Conservation (phyloP, 371 early-diverging fungal species). For the Apophysomyces ossiformis region DNA sequence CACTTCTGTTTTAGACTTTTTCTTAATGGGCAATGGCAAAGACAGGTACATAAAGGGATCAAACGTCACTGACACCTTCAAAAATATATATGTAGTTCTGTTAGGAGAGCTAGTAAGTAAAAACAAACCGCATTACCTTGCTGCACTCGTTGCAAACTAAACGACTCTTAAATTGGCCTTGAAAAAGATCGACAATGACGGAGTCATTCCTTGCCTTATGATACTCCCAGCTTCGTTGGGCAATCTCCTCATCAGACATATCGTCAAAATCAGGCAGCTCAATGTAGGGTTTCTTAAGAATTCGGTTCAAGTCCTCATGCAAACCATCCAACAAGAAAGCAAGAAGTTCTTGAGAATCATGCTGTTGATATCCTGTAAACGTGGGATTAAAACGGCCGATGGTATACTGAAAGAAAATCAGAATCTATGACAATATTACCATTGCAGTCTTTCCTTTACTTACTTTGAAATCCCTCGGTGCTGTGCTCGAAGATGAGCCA, state of each 20-base stretch:
- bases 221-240: conserved; percentile 60
- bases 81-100: neutral
- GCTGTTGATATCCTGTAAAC: conserved; percentile 75
- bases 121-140: conserved; percentile 31
- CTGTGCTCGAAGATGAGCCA: conserved; percentile 39
- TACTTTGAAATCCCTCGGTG: conserved; percentile 77
- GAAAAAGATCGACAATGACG: conserved; percentile 80
- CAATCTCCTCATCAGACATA: conserved; percentile 64
- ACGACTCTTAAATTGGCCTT: conserved; percentile 81
- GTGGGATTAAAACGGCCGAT: conserved; percentile 69
- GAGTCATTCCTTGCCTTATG: conserved; percentile 73
- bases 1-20: conserved; percentile 50
- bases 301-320: conserved; percentile 75
- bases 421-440: neutral
- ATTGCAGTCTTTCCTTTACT: neutral
- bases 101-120: too few relatives aligned
- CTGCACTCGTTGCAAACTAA: conserved; percentile 73
- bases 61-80: conserved; percentile 62
- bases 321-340: conserved; percentile 64
- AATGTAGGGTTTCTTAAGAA: conserved; percentile 74
- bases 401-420: conserved; percentile 39
- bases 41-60: conserved; percentile 79
- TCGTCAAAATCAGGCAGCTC: conserved; percentile 77
- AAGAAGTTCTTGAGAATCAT: conserved; percentile 75
- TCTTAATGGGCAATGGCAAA: conserved; percentile 63